Evolutionary conservation across 2,329 filamentous ascomycete genomes (phyloP), one percentile per base, ranked within the genome.

Genomic region (Monosporascus sp.): DNA sequence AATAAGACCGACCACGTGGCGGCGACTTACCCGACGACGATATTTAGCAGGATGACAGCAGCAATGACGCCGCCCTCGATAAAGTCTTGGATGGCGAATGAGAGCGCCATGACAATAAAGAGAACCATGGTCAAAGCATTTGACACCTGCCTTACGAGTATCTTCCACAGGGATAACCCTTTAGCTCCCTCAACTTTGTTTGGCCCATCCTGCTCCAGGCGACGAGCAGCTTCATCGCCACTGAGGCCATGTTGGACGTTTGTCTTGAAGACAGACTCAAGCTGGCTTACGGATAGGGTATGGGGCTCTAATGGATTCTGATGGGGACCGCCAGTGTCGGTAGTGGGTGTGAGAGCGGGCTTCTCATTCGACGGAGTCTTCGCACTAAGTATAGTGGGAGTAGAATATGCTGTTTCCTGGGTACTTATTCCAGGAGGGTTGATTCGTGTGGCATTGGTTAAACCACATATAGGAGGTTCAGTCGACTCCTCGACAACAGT

Each of bases 91-190:
- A 87, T 87, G 67, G 78, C 81, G 71, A 86, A 87, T 48, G 81
- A 84, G 55, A 84, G 74, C 55, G 82, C 84, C 83, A 89, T 89
- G 64, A 88, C 87, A 64, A 89, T 83, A 60, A 91, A 77, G 61
- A 91, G 83, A 58, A 89, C 85, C 67, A 87, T 77, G 59, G 87
- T 90, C 72, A 90, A 75, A 74, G 86, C 88, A 74, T 90, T 90
- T 60, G 86, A 88, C 62, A 89, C 80, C 75, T 90, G 87, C 67
- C 86, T 87, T 72, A 90, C 71, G 73, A 90, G 79, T 74, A 90
- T 88, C 74, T 87, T 82, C 82, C 85, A 88, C 71, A 86, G 65
- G 71, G 86, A 89, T 73, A 87, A 73, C 71, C 85, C 83, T 73
- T 86, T 83, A 76, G 85, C 82, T 72, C 83, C 82, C 72, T 86